Evolutionary conservation across 371 early-diverging fungal species (phyloP).

Genomic region (Nematocida sp.): DNA sequence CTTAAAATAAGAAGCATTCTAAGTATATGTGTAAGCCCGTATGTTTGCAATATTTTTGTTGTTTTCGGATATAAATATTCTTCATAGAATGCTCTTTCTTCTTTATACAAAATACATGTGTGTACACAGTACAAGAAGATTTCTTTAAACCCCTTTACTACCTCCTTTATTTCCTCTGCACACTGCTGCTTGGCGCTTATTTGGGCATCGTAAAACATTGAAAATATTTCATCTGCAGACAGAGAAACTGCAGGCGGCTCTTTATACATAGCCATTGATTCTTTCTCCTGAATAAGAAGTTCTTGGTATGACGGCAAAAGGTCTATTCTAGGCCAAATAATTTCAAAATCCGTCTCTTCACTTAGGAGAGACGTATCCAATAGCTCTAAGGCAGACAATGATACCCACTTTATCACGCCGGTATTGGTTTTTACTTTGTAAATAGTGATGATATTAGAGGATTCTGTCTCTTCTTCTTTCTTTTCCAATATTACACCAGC

Average conservation of each 20-base stretch:
- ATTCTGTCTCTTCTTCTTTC: conserved; percentile 26
- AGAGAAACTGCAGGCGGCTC: neutral
- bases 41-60: conserved; percentile 37
- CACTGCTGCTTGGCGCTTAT: conserved; percentile 15
- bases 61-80: conserved; percentile 19
- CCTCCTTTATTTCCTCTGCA: conserved; percentile 53
- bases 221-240: conserved; percentile 29
- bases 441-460: conserved; percentile 8
- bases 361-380: conserved; percentile 1
- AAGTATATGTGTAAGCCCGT: conserved; percentile 36
- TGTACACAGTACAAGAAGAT: conserved; percentile 39
- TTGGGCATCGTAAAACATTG: conserved; percentile 5
- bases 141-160: conserved; percentile 45
- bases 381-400: conserved; percentile 2
- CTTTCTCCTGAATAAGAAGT: conserved; percentile 4
- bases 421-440: conserved; percentile 38
- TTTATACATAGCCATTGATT: conserved; percentile 9
- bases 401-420: conserved; percentile 36
- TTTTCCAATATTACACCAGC: conserved; percentile 34
- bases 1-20: conserved; percentile 38
- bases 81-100: conserved; percentile 41
- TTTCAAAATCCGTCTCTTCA: neutral
- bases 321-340: conserved; percentile 11
- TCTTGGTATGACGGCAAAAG: neutral
- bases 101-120: conserved; percentile 40